Base-by-base conservation (phyloP, 2,329 filamentous ascomycete species). In the Fusarium albosuccineum region DNA sequence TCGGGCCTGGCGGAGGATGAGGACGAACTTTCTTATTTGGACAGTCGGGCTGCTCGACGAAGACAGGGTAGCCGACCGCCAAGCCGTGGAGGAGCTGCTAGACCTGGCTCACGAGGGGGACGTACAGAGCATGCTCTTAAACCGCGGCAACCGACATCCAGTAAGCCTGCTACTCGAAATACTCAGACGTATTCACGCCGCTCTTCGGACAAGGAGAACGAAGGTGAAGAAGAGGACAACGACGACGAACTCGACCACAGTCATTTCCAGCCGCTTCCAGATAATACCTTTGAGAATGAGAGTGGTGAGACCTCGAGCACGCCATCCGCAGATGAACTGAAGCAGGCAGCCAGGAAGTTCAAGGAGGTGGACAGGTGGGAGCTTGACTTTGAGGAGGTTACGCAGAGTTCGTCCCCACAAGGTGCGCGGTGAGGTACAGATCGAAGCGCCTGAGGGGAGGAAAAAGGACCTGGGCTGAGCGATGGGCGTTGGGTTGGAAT, bases 361-460 rank as follows among this genome's bases (percentile, higher is more conserved):
- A 83, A 86, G 75, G 89, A 91, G 77, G 89, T 92, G 40, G 89
- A 92, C 75, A 81, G 84, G 77, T 92, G 89, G 88, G 83, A 89
- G 77, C 78, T 92, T 63, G 87, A 88, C 51, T 92, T 87, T 76
- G 89, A 92, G 79, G 87, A 89, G 68, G 83, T 88, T 49, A 83
- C 83, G 22, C 83, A 86, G 75, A 83, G 82, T 62, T 85, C 83
- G 60, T 88, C 86, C 17, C 86, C 86, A 2, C 77, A 78, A 37
- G 81, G 82, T 67, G 85, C 82, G 41, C 80, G 86, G 59, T 88
- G 62, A 75, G 51, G 30, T 10, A 60, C 53, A 40, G 33, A 39
- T 16, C 39, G 49, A 48, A 37, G 22, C 22, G 22, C 22, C 22
- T 27, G 46, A 66, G 22, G 33, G n/a, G 27, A 27, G 53, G 11